Base-by-base conservation (phyloP, 352 stramenopile species). In the Phytophthora cryptogea region DNA sequence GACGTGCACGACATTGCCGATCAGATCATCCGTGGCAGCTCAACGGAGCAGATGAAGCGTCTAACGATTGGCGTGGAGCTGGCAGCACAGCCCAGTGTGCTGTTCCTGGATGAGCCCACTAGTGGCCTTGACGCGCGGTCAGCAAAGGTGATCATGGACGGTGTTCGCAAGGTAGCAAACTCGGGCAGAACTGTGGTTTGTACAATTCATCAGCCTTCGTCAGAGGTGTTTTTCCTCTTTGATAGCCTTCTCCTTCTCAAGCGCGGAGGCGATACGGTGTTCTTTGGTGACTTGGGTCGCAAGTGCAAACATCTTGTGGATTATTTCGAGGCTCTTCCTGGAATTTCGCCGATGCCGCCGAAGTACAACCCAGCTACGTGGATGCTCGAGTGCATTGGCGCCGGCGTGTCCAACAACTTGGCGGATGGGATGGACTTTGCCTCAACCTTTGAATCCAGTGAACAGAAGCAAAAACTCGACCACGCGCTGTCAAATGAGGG, bases 61-160 rank as follows among this genome's bases (percentile, higher is more conserved):
- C 45, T 83, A 33, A 80, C 74, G 44, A 90, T 97, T 33, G 93
- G 82, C 27, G 84, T 98, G 8, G 93, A 98, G 48, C 63, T 98
- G 20, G 85, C 92, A 5, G 82, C 82, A 1, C 81, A 90, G 44
- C 78, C 90, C 23, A 79, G 72, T 31, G 59, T 97, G 13, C 8
- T 97, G 9, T 95, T 97, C 63, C 46, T 83, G 42, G 79, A 88
- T 30, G 77, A 89, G 33, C 79, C 79, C 13, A 88, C 76, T 5
- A 82, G 65, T 41, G 70, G 74, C 0, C 59, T 90, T 7, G 80
- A 89, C 43, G 73, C 55, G 13, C 45, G 55, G 26, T 77, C 75
- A 1, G 76, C 78, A 39, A 78, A 92, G 41, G 74, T 89, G 46
- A 58, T 96, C 13, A 86, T 95, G 49, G 72, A 89, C 30, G 72